A percentile compares a stretch with the other conserved stretches of the same genome.
Evolutionary conservation across 768 basidiomycete genomes (phyloP).

Genomic region (Suillus tomentosus): DNA sequence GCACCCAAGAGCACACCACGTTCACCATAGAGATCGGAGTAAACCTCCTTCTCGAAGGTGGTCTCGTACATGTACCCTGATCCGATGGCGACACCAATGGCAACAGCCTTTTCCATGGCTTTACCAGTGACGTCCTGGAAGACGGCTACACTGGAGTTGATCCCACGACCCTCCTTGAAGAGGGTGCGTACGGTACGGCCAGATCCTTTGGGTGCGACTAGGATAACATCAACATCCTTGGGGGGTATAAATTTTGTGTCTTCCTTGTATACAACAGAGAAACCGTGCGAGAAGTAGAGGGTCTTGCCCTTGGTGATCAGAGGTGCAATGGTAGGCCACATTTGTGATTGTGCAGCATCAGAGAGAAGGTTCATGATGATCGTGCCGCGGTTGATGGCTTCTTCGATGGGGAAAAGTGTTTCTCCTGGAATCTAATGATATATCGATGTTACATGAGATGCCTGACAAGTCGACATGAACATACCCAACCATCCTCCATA

Average conservation of each 20-base stretch:
- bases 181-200: conserved; percentile 98
- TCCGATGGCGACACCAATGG: conserved; percentile 91
- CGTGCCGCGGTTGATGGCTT: conserved; percentile 93
- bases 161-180: conserved; percentile 99
- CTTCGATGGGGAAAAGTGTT: conserved; percentile 97
- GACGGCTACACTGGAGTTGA: conserved; percentile 93
- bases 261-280: conserved; percentile 98
- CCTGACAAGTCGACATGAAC: conserved; percentile 22
- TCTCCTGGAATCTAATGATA: conserved; percentile 80
- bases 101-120: conserved; percentile 95
- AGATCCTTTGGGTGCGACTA: conserved; percentile 98
- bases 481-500: conserved; percentile 91
- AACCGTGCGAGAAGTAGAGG: conserved; percentile 99
- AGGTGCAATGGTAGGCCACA: conserved; percentile 87
- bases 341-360: conserved; percentile 97
- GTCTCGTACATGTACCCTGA: conserved; percentile 99
- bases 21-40: conserved; percentile 98
- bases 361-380: conserved; percentile 99
- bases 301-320: conserved; percentile 99
- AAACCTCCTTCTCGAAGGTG: conserved; percentile 99
- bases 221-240: conserved; percentile 96
- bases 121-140: conserved; percentile 98
- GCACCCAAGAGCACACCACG: conserved; percentile 99
- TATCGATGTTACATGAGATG: neutral
- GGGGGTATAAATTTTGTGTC: conserved; percentile 95